These are phyloP conservation scores for Zangia roseola DNA, from an alignment of 768 basidiomycete genomes.

Conservation along the genomic window DNA sequence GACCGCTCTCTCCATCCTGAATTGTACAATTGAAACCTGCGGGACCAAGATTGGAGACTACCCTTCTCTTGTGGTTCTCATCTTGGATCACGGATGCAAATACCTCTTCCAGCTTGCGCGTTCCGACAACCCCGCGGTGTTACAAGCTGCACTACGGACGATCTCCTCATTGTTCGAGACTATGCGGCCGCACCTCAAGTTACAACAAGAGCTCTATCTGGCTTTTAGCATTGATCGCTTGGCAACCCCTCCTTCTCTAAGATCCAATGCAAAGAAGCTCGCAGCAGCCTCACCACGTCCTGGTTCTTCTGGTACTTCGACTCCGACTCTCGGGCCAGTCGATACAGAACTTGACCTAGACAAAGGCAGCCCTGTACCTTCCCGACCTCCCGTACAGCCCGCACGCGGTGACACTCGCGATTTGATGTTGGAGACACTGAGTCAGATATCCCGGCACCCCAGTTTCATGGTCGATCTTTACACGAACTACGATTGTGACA, in stretches of 20 bases:
- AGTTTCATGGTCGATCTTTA: constrained; percentile 97
- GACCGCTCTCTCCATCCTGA: constrained; percentile 83
- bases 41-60: constrained; percentile 75
- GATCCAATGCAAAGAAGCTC: constrained; percentile 32
- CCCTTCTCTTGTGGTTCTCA: constrained; percentile 71
- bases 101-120: constrained; percentile 96
- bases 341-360: constrained; percentile 45
- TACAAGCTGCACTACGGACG: constrained; percentile 79
- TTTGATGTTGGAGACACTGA: constrained; percentile 84
- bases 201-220: constrained; percentile 94
- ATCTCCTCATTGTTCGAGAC: constrained; percentile 88
- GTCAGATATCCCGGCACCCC: constrained; percentile 75
- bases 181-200: constrained; percentile 80
- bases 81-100: constrained; percentile 91
- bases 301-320: constrained; percentile 46
- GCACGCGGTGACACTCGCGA: constrained; percentile 87
- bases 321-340: constrained; percentile 41
- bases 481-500: constrained; percentile 95
- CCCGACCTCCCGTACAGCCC: constrained; percentile 64
- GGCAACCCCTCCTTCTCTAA: constrained; percentile 49
- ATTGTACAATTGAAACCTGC: constrained; percentile 82
- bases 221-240: constrained; percentile 93
- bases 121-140: constrained; percentile 78
- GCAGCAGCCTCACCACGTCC: constrained; percentile 49
- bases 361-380: constrained; percentile 47